A percentile compares a stretch with the other conserved stretches of the same genome.
phyloP scores from a whole-genome alignment of 352 stramenopile species.

The Phytopythium ostracodes region DNA sequence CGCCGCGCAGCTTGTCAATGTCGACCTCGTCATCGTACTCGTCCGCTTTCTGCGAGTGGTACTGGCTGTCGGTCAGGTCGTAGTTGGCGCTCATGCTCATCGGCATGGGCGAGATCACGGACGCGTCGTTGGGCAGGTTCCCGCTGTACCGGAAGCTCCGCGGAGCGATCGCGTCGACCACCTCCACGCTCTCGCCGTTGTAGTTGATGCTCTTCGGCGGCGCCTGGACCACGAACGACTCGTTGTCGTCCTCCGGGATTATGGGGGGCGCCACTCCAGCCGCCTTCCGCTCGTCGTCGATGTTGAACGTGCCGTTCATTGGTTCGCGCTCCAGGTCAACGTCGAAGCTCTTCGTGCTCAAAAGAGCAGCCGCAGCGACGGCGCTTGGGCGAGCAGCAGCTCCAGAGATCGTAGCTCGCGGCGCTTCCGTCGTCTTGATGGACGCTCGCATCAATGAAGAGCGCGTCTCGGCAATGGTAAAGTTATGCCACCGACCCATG shows the following conservation, averaged over 20 bases:
- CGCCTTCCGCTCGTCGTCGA: slow-evolving; percentile 35
- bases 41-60: slow-evolving; percentile 67
- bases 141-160: slow-evolving; percentile 68
- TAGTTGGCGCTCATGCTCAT: slow-evolving; percentile 57
- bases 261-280: background rate
- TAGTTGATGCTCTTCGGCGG: slow-evolving; percentile 76
- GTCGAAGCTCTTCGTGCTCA: slow-evolving; percentile 41
- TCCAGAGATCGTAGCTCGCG: background rate
- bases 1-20: slow-evolving; percentile 19
- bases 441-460: slow-evolving; percentile 23
- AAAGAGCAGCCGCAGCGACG: slow-evolving; percentile 8
- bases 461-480: slow-evolving; percentile 46
- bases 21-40: slow-evolving; percentile 62
- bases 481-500: slow-evolving; percentile 77
- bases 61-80: slow-evolving; percentile 60
- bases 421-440: slow-evolving; percentile 12
- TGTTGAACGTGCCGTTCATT: slow-evolving; percentile 47
- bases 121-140: slow-evolving; percentile 26
- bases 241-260: slow-evolving; percentile 4
- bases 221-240: slow-evolving; percentile 22
- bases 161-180: slow-evolving; percentile 45
- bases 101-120: slow-evolving; percentile 34
- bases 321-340: slow-evolving; percentile 46
- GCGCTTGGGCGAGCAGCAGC: slow-evolving; percentile 9
- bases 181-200: slow-evolving; percentile 41